Evolutionary conservation across 441 rosid species (phyloP).

Genomic region (Metrosideros polymorpha): DNA sequence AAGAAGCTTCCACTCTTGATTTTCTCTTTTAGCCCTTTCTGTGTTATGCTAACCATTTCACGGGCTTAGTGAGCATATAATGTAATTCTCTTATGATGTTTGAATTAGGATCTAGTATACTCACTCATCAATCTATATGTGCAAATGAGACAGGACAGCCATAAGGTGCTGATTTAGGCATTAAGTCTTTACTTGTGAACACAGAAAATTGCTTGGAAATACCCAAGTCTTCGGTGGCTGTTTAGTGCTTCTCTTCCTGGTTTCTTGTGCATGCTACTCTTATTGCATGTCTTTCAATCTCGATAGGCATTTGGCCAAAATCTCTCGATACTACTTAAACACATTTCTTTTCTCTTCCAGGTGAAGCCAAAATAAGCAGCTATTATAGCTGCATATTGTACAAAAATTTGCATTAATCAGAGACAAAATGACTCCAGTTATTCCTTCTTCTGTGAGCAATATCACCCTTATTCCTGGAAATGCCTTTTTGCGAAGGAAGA

Average conservation of each 20-base stretch:
- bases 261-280: neutral
- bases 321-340: neutral
- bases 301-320: neutral
- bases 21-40: neutral
- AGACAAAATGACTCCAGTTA: conserved; percentile 45
- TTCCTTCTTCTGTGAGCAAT: conserved; percentile 47
- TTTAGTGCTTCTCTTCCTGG: neutral
- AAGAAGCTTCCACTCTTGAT: neutral
- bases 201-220: neutral
- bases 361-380: conserved; percentile 22
- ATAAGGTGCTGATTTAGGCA: neutral
- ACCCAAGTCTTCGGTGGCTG: neutral
- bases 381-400: conserved; percentile 7
- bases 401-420: neutral
- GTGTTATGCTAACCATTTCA: neutral
- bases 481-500: conserved; percentile 33
- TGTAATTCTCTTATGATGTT: neutral
- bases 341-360: conserved; percentile 5
- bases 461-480: conserved; percentile 50
- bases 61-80: neutral
- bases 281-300: neutral
- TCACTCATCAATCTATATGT: neutral
- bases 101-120: neutral
- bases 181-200: neutral
- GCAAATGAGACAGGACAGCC: neutral